Evolutionary conservation across 2,329 filamentous ascomycete genomes (phyloP).

Genomic region (Cryoendolithus antarcticus): DNA sequence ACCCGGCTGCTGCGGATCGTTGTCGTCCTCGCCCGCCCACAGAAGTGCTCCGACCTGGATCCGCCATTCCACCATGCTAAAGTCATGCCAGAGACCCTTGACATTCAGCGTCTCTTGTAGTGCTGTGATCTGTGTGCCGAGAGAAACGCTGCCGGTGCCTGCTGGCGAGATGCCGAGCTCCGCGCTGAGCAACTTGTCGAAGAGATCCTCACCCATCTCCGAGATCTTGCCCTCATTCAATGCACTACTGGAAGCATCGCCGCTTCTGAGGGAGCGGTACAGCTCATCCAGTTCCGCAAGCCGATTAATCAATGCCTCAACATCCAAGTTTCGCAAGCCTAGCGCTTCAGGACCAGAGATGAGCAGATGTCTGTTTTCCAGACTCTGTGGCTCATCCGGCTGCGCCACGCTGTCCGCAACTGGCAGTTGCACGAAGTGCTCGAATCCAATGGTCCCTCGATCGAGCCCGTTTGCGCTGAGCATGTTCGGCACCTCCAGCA

Average conservation of each 20-base stretch:
- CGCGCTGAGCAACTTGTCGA: conserved; percentile 13
- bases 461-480: conserved; percentile 32
- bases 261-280: not conserved
- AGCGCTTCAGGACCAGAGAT: conserved; percentile 12
- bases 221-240: conserved; percentile 11
- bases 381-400: conserved; percentile 7
- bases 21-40: conserved; percentile 23
- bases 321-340: conserved; percentile 12
- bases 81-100: conserved; percentile 35
- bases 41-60: conserved; percentile 34
- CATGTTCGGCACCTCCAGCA: conserved; percentile 37
- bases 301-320: conserved; percentile 12
- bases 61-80: conserved; percentile 34
- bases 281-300: conserved; percentile 13
- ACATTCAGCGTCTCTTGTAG: conserved; percentile 31
- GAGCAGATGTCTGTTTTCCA: conserved; percentile 11
- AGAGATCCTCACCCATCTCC: conserved; percentile 18
- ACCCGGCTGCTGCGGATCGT: conserved; percentile 21
- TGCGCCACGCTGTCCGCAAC: conserved; percentile 24
- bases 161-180: conserved; percentile 6
- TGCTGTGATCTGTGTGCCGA: conserved; percentile 35
- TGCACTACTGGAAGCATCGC: not conserved
- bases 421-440: conserved; percentile 35
- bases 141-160: conserved; percentile 8
- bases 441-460: conserved; percentile 34